Percentiles rank a stretch among this genome's conserved stretches.
Conservation (phyloP, 257 asterid genomes). For the Primulina eburnea region DNA sequence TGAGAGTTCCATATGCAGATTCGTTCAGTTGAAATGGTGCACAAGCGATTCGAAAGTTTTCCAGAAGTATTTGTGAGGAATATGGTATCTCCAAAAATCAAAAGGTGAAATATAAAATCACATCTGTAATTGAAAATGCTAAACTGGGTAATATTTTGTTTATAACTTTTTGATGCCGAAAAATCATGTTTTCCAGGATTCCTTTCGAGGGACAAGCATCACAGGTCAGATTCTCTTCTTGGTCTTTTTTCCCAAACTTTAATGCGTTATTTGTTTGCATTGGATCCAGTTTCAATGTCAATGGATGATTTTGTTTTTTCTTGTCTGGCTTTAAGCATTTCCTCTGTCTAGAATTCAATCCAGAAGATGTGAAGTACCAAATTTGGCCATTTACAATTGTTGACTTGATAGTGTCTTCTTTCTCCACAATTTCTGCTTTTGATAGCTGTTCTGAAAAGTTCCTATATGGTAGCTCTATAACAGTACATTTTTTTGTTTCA, state of each 20-base stretch:
- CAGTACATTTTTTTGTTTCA: neutral
- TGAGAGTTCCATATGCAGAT: slow-evolving; percentile 48
- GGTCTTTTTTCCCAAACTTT: neutral
- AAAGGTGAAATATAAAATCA: slow-evolving; percentile 42
- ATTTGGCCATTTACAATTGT: neutral
- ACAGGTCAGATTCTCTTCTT: slow-evolving; percentile 49
- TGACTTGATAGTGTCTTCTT: neutral
- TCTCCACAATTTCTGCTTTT: neutral
- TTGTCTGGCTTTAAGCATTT: neutral
- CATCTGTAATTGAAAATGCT: slow-evolving; percentile 14
- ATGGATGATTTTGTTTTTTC: neutral
- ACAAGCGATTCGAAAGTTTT: slow-evolving; percentile 93
- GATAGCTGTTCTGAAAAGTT: neutral
- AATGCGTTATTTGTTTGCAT: neutral
- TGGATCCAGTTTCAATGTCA: neutral
- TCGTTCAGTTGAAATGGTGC: slow-evolving; percentile 96
- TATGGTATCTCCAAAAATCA: slow-evolving; percentile 65
- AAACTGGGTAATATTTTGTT: slow-evolving; percentile 8
- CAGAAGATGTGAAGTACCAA: neutral
- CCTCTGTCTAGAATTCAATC: neutral
- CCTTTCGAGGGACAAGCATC: slow-evolving; percentile 57
- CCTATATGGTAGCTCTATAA: neutral
- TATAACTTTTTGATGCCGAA: slow-evolving; percentile 20
- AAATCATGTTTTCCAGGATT: slow-evolving; percentile 49
- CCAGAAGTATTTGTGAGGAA: slow-evolving; percentile 89